A percentile compares a stretch with the other conserved stretches of the same genome.
Conservation (phyloP, 495 filamentous ascomycete species). For the Aspergillus bridgeri region DNA sequence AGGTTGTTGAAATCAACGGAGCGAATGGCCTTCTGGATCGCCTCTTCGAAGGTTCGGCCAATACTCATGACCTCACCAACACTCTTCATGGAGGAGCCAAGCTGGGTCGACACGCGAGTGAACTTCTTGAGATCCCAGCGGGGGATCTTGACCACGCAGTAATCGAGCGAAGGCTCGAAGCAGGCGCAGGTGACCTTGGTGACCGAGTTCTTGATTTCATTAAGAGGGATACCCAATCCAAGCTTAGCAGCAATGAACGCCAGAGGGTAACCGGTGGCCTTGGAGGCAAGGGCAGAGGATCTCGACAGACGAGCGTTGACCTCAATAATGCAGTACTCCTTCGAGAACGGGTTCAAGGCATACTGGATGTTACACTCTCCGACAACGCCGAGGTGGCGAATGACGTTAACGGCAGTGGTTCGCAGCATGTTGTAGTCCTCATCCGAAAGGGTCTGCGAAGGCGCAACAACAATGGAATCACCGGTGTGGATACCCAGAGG, state of each 20-base stretch:
- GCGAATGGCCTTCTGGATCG: conserved; percentile 96
- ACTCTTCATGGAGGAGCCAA: conserved; percentile 99
- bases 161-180: conserved; percentile 98
- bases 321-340: conserved; percentile 98
- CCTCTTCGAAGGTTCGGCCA: conserved; percentile 94
- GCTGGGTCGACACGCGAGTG: conserved; percentile 87
- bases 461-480: conserved; percentile 97
- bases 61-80: conserved; percentile 99
- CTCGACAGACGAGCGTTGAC: conserved; percentile 97
- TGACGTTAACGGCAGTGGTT: conserved; percentile 97
- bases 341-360: conserved; percentile 91
- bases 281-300: conserved; percentile 94
- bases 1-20: conserved; percentile 93
- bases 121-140: conserved; percentile 99
- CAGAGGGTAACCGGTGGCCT: conserved; percentile 95
- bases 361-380: conserved; percentile 99
- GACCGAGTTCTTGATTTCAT: conserved; percentile 94
- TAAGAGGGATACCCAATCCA: conserved; percentile 89
- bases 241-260: conserved; percentile 96
- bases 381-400: conserved; percentile 93
- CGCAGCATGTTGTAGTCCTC: conserved; percentile 99
- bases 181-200: conserved; percentile 96
- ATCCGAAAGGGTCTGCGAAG: conserved; percentile 93
- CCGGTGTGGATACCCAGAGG: conserved; percentile 97
- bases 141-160: conserved; percentile 98